phyloP scores from a whole-genome alignment of 2,329 filamentous ascomycete species.

The Pseudogymnoascus sp. region DNA sequence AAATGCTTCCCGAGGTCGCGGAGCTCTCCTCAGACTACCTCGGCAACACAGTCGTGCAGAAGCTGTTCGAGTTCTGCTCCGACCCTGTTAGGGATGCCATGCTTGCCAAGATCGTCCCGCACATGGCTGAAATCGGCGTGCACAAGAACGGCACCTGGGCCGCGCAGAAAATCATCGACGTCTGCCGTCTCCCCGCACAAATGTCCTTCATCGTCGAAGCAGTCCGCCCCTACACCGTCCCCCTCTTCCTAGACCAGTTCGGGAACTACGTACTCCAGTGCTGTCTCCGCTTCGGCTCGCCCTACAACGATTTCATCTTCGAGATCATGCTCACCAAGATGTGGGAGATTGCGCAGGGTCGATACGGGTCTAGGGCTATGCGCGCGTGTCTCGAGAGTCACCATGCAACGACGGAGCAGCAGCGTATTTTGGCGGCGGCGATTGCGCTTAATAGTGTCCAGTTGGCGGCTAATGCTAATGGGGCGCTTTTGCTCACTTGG shows the following conservation, averaged over 20 bases:
- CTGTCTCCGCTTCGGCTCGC: slow-evolving; percentile 82
- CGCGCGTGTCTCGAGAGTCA: slow-evolving; percentile 94
- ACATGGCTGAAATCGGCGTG: slow-evolving; percentile 91
- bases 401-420: slow-evolving; percentile 89
- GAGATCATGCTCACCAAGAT: slow-evolving; percentile 91
- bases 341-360: slow-evolving; percentile 88
- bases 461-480: slow-evolving; percentile 91
- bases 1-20: slow-evolving; percentile 94
- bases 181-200: slow-evolving; percentile 76
- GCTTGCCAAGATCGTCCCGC: slow-evolving; percentile 78
- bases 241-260: slow-evolving; percentile 93
- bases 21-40: slow-evolving; percentile 94
- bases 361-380: slow-evolving; percentile 94
- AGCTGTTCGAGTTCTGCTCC: slow-evolving; percentile 93
- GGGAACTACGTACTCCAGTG: slow-evolving; percentile 98
- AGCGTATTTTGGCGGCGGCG: slow-evolving; percentile 84
- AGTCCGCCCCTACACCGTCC: slow-evolving; percentile 77
- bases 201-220: slow-evolving; percentile 79
- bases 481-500: slow-evolving; percentile 89
- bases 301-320: slow-evolving; percentile 94
- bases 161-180: slow-evolving; percentile 97
- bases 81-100: slow-evolving; percentile 86
- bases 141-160: slow-evolving; percentile 99
- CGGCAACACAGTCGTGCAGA: slow-evolving; percentile 98
- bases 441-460: slow-evolving; percentile 97